Evolutionary conservation across 805 yeast genomes (phyloP).

Genomic region (Candida rishiriensis): DNA sequence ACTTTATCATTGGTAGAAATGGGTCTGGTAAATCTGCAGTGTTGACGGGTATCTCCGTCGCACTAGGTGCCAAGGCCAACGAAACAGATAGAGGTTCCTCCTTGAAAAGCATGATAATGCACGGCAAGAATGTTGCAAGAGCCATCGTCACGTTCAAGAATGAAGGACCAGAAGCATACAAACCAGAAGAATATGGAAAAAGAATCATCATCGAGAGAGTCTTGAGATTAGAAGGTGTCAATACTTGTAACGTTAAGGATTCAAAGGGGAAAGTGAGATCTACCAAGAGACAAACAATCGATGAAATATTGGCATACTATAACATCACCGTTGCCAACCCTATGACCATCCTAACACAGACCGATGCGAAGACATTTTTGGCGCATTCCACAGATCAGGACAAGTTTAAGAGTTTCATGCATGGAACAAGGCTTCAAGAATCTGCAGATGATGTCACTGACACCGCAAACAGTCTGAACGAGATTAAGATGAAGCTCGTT

Average conservation of each 20-base stretch:
- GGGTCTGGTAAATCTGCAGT: constrained; percentile 92
- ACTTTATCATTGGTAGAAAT: constrained; percentile 83
- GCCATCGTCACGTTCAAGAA: constrained; percentile 63
- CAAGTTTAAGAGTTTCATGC: constrained; percentile 74
- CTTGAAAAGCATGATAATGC: constrained; percentile 65
- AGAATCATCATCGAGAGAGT: constrained; percentile 67
- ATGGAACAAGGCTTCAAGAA: constrained; percentile 70
- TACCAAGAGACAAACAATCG: constrained; percentile 59
- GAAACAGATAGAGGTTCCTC: constrained; percentile 82
- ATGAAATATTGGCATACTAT: constrained; percentile 62
- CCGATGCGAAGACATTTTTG: constrained; percentile 85
- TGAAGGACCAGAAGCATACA: constrained; percentile 60
- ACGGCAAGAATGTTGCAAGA: constrained; percentile 67
- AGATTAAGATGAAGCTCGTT: constrained; percentile 34
- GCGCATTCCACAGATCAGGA: constrained; percentile 68
- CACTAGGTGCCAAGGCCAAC: constrained; percentile 83
- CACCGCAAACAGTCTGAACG: constrained; percentile 38
- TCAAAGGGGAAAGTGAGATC: constrained; percentile 50
- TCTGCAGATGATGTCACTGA: constrained; percentile 49
- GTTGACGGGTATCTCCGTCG: constrained; percentile 80
- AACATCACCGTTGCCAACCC: constrained; percentile 85
- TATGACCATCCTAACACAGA: constrained; percentile 88
- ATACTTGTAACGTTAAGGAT: constrained; percentile 51
- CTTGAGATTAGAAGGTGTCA: constrained; percentile 48
- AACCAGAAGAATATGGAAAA: constrained; percentile 62